phyloP scores from a whole-genome alignment of 2,329 filamentous ascomycete genomes.

The Colletotrichum costaricense region DNA sequence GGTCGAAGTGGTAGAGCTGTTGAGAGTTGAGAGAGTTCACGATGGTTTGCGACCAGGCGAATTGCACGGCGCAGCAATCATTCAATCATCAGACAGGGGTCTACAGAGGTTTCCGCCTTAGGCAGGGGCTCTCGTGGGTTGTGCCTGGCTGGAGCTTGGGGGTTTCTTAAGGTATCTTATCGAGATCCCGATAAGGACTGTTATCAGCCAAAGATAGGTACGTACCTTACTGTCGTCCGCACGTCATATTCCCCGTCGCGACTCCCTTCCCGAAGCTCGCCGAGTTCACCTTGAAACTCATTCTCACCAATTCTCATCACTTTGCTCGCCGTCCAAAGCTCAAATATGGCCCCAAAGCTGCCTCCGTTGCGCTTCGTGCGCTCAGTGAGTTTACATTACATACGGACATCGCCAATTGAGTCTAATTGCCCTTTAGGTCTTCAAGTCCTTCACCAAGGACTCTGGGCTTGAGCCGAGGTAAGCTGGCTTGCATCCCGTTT shows the following conservation, averaged over 20 bases:
- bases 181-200: background rate
- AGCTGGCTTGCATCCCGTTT: slow-evolving; percentile 34
- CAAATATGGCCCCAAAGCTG: slow-evolving; percentile 32
- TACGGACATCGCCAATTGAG: too few species aligned
- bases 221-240: background rate
- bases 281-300: background rate
- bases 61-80: background rate
- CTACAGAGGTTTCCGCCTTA: slow-evolving; percentile 30
- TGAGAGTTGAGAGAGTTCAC: background rate
- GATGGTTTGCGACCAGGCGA: slow-evolving; percentile 25
- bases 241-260: slow-evolving; percentile 18
- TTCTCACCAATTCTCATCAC: background rate
- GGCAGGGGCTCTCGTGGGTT: background rate
- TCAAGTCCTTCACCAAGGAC: slow-evolving; percentile 85
- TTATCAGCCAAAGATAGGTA: background rate
- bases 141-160: background rate
- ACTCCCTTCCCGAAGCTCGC: slow-evolving; percentile 22
- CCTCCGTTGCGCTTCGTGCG: slow-evolving; percentile 51
- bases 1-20: background rate
- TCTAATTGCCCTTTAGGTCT: slow-evolving; percentile 66
- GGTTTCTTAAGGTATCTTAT: slow-evolving; percentile 1
- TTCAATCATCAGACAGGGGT: slow-evolving; percentile 24
- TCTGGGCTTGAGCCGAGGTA: slow-evolving; percentile 92
- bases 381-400: slow-evolving; percentile 60
- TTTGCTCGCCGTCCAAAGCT: background rate